A percentile compares a stretch with the other conserved stretches of the same genome.
These are phyloP conservation scores for Lasiosphaeriaceae sp. DNA, from an alignment of 495 filamentous ascomycete species.

Conservation along the genomic window DNA sequence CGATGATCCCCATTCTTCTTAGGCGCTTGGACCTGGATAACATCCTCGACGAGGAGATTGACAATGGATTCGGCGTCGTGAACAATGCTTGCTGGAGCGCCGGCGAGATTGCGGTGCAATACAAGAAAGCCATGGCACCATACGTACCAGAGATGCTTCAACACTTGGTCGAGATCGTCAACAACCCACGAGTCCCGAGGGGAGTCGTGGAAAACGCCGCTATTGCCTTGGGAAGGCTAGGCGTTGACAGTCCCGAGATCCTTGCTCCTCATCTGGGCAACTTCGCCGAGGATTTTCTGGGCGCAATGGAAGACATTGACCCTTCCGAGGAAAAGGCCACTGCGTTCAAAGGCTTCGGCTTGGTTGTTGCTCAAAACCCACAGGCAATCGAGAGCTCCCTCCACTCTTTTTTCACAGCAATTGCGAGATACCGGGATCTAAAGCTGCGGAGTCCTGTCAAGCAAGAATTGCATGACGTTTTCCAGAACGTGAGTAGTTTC, in stretches of 20 bases:
- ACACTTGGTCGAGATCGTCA: slow-evolving; percentile 71
- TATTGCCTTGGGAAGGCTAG: slow-evolving; percentile 85
- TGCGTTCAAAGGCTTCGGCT: slow-evolving; percentile 84
- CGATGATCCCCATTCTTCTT: slow-evolving; percentile 73
- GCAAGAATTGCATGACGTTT: slow-evolving; percentile 42
- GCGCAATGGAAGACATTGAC: slow-evolving; percentile 76
- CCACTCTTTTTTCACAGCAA: slow-evolving; percentile 77
- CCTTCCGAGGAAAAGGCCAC: slow-evolving; percentile 93
- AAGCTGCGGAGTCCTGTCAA: slow-evolving; percentile 42
- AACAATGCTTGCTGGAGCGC: slow-evolving; percentile 99
- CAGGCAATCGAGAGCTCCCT: slow-evolving; percentile 86
- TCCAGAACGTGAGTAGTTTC: slow-evolving; percentile 40
- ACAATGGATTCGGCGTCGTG: slow-evolving; percentile 80
- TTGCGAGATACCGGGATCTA: slow-evolving; percentile 67
- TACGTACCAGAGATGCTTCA: slow-evolving; percentile 74
- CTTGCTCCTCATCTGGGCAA: slow-evolving; percentile 77
- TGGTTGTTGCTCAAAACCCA: slow-evolving; percentile 81
- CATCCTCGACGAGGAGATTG: slow-evolving; percentile 67
- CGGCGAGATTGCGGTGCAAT: slow-evolving; percentile 87
- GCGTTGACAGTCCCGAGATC: slow-evolving; percentile 71
- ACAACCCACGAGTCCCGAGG: slow-evolving; percentile 77
- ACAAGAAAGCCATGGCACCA: slow-evolving; percentile 65
- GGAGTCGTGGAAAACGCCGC: slow-evolving; percentile 94
- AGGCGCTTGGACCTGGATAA: slow-evolving; percentile 80
- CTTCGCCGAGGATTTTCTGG: slow-evolving; percentile 78